Evolutionary conservation across 441 rosid genomes (phyloP), one percentile per base, ranked within the genome.

Genomic region (Hura crepitans): DNA sequence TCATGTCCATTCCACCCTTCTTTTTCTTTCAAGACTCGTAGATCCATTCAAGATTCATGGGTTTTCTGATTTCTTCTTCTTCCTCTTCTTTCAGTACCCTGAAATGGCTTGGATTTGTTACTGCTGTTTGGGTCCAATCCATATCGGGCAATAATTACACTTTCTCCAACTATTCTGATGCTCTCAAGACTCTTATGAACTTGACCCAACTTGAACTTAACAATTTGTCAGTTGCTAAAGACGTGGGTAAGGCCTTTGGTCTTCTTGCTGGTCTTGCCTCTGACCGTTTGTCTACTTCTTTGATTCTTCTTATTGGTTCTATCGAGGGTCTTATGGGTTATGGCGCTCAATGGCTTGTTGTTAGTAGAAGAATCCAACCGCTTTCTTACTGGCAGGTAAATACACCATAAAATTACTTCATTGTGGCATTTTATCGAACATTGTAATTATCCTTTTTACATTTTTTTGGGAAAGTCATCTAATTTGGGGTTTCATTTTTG

Each of bases 311-410:
- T 10, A 84, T 87, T 20, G 93, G 93, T 6, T 73, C 86, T 51
- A 1, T 84, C 64, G 90, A 90, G 68, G 93, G 96, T 0, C 55
- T 90, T 47, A 10, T 86, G 10, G 96, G 93, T 6, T 90, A 90
- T 43, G 93, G 93, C 1, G 86, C 70, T 17, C 93, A 90, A 70
- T 87, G 93, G 91, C 89, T 90, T 9, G 90, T 90, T 33, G 93
- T 87, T 6, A 86, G 91, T 76, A 59, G 65, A n/a, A 75, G 78
- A 23, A 75, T 85, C 28, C 73, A 68, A 17, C 91, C 90, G 3
- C 80, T 89, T 6, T 72, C 97, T 27, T 91, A 89, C 50, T 91
- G 96, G 96, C 92, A 87, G 96, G 96, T 89, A 43, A 28, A 11
- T 4, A 35, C 39, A 35, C 4, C 39, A 2, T 33, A 2, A 2